Percentiles rank a stretch among this genome's conserved stretches.
Conservation (phyloP, 805 yeast genomes). For the Danielia reshetovae region DNA sequence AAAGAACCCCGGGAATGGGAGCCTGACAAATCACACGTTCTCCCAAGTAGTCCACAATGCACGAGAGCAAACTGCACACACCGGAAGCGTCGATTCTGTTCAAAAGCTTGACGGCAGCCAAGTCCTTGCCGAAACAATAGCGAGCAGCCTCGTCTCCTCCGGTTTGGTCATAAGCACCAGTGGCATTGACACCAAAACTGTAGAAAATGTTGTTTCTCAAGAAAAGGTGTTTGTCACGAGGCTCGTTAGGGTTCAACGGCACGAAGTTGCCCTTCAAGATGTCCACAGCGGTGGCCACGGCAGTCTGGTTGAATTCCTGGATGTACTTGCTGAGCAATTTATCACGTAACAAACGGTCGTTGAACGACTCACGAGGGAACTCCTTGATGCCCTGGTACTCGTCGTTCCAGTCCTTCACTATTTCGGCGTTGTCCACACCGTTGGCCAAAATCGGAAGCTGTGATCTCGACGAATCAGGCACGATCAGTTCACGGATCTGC, state of each 20-base stretch:
- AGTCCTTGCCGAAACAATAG: constrained; percentile 73
- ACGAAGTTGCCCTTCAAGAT: constrained; percentile 68
- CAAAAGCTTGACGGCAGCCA: constrained; percentile 64
- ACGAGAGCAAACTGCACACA: constrained; percentile 69
- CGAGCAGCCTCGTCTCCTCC: constrained; percentile 90
- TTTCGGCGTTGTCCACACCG: constrained; percentile 58
- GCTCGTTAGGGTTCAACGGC: constrained; percentile 80
- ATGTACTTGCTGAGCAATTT: constrained; percentile 65
- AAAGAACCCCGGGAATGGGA: constrained; percentile 89
- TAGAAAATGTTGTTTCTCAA: constrained; percentile 83
- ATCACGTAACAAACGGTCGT: constrained; percentile 73
- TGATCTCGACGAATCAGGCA: constrained; percentile 57
- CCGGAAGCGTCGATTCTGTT: constrained; percentile 62
- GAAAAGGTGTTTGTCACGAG: constrained; percentile 57
- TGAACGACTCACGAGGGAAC: constrained; percentile 52
- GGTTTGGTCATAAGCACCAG: constrained; percentile 56
- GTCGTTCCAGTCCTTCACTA: constrained; percentile 79
- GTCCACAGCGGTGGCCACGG: constrained; percentile 75
- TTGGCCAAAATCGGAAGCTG: constrained; percentile 52
- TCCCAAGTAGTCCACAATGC: constrained; percentile 89
- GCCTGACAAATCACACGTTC: constrained; percentile 87
- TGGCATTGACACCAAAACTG: constrained; percentile 64
- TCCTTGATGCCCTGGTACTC: constrained; percentile 83
- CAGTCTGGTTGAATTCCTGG: constrained; percentile 71
- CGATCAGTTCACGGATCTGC: constrained; percentile 11